phyloP scores from a whole-genome alignment of 2,329 filamentous ascomycete species.

The Aureobasidium sp. region DNA sequence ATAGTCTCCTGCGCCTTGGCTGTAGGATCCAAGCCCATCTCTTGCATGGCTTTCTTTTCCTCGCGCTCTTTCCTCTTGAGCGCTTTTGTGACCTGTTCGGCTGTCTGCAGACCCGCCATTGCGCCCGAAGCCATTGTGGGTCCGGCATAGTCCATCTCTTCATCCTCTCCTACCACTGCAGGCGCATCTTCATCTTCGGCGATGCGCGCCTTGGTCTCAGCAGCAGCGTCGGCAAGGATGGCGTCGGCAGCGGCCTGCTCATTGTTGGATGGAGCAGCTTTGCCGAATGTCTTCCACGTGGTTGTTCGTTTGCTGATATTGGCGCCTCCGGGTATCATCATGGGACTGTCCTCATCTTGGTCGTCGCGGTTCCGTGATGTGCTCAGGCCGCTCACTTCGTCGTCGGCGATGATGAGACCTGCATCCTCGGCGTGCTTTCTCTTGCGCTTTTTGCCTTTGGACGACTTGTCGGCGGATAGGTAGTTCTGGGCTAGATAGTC shows the following conservation, averaged over 20 bases:
- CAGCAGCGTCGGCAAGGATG: slow-evolving; percentile 30
- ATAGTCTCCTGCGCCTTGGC: slow-evolving; percentile 68
- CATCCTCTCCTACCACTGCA: slow-evolving; percentile 46
- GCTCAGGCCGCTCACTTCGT: slow-evolving; percentile 49
- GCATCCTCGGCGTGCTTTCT: slow-evolving; percentile 34
- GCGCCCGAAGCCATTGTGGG: slow-evolving; percentile 82
- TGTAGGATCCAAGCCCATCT: slow-evolving; percentile 38
- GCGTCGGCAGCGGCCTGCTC: slow-evolving; percentile 56
- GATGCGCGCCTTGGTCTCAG: slow-evolving; percentile 26
- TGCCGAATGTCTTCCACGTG: slow-evolving; percentile 70
- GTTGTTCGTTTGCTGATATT: slow-evolving; percentile 75
- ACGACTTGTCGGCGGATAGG: slow-evolving; percentile 56
- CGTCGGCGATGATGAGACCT: slow-evolving; percentile 44
- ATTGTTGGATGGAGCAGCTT: slow-evolving; percentile 41
- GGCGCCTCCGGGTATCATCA: slow-evolving; percentile 36
- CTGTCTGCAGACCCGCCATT: slow-evolving; percentile 78
- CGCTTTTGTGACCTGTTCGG: slow-evolving; percentile 58
- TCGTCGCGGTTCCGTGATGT: slow-evolving; percentile 38
- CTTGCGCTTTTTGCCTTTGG: slow-evolving; percentile 48
- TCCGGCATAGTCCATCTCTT: slow-evolving; percentile 40
- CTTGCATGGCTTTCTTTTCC: slow-evolving; percentile 47
- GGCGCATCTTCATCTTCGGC: slow-evolving; percentile 37
- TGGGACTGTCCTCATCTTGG: slow-evolving; percentile 49
- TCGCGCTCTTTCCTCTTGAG: slow-evolving; percentile 58
- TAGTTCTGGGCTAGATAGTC: slow-evolving; percentile 90